Conservation (phyloP, 176 grass and related monocot species). For the Bolboschoenus planiculmis region DNA sequence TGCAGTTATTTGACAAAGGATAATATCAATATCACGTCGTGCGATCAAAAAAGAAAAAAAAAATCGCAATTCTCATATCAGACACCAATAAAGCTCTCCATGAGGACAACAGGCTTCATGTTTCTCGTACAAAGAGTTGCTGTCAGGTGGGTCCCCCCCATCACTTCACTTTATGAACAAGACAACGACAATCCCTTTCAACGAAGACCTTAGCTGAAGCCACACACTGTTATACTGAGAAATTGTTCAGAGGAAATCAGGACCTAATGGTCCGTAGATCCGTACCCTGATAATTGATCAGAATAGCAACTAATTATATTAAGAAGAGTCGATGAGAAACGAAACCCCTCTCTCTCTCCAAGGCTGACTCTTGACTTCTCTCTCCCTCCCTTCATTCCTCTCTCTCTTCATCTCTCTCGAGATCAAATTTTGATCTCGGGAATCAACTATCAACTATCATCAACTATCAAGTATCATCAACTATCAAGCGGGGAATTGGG, state of each 20-base stretch:
- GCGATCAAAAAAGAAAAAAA: neutral
- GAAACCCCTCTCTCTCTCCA: neutral
- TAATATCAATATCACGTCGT: no score
- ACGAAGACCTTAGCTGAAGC: no score
- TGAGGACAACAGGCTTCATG: neutral
- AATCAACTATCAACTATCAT: no score
- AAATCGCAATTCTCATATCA: neutral
- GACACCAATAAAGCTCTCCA: neutral
- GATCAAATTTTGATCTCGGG: neutral
- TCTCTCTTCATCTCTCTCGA: neutral
- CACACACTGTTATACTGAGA: neutral
- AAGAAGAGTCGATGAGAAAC: neutral
- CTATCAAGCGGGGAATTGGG: no score
- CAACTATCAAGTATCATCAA: no score
- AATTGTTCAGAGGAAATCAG: neutral
- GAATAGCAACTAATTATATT: neutral
- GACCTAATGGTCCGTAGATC: neutral
- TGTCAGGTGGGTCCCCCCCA: neutral
- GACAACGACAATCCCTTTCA: neutral
- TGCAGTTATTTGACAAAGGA: no score
- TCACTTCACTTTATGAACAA: neutral
- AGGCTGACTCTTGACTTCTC: neutral
- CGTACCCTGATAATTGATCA: neutral
- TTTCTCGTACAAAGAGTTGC: neutral
- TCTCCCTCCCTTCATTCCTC: neutral